phyloP scores from a whole-genome alignment of 257 asterid species.

The Ballota nigra region DNA sequence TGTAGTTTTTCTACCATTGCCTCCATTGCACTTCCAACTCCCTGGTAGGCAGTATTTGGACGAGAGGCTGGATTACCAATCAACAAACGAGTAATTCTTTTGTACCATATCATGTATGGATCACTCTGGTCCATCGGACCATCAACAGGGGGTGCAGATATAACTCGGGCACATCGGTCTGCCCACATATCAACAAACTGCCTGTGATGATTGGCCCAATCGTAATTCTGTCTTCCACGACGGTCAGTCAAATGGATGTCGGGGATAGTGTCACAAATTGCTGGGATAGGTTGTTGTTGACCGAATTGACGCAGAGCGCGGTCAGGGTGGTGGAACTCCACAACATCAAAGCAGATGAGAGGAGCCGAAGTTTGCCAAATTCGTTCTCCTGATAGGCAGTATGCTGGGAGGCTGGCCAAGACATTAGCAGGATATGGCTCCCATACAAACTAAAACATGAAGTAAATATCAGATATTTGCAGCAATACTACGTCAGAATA shows the following conservation, averaged over 20 bases:
- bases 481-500: neutral
- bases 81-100: slow-evolving; percentile 56
- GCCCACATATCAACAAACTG: slow-evolving; percentile 74
- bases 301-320: slow-evolving; percentile 78
- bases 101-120: slow-evolving; percentile 72
- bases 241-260: slow-evolving; percentile 75
- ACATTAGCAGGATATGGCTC: slow-evolving; percentile 62
- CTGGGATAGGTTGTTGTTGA: slow-evolving; percentile 61
- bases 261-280: slow-evolving; percentile 59
- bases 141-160: slow-evolving; percentile 42
- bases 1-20: slow-evolving; percentile 44
- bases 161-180: slow-evolving; percentile 41
- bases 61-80: slow-evolving; percentile 77
- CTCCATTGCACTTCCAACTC: slow-evolving; percentile 62
- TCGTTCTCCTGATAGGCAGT: slow-evolving; percentile 60
- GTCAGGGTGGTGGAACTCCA: slow-evolving; percentile 76
- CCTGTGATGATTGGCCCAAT: slow-evolving; percentile 79
- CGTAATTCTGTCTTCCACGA: slow-evolving; percentile 78
- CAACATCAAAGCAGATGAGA: slow-evolving; percentile 74
- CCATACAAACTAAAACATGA: slow-evolving; percentile 62
- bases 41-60: slow-evolving; percentile 52
- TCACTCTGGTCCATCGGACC: slow-evolving; percentile 57
- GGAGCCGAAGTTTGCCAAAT: slow-evolving; percentile 73
- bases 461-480: slow-evolving; percentile 20
- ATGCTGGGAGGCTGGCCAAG: slow-evolving; percentile 59